Evolutionary conservation across 2,329 filamentous ascomycete genomes (phyloP).

Genomic region (Sarocladium brachiariae): DNA sequence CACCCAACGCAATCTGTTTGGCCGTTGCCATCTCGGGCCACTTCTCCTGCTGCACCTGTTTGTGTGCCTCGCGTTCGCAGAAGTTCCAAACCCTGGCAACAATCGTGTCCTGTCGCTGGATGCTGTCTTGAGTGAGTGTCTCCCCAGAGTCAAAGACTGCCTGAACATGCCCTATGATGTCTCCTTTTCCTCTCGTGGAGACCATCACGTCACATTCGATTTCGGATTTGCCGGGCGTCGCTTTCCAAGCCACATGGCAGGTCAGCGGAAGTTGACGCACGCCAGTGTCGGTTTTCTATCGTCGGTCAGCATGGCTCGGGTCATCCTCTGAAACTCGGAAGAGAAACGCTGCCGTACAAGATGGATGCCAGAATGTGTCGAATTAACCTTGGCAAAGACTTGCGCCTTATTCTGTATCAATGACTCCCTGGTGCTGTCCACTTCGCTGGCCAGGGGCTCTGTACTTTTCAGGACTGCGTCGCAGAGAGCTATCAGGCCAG

Average conservation of each 20-base stretch:
- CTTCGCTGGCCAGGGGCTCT: too few relatives aligned
- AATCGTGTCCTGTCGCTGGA: not conserved
- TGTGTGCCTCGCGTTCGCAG: not conserved
- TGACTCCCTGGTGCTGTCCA: too few relatives aligned
- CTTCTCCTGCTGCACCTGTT: too few relatives aligned
- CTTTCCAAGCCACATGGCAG: not conserved
- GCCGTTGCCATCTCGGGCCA: not conserved
- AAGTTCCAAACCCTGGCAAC: not conserved
- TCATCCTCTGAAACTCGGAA: not conserved
- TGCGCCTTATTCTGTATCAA: too few relatives aligned
- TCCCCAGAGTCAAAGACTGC: not conserved
- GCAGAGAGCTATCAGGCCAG: too few relatives aligned
- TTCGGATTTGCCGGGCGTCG: not conserved
- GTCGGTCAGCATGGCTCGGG: not conserved
- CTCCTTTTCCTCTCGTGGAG: not conserved
- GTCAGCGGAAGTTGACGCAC: not conserved
- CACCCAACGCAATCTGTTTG: slow-evolving; percentile 32
- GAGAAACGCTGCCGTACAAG: not conserved
- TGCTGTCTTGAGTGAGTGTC: not conserved
- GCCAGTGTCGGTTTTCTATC: not conserved
- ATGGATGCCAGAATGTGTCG: not conserved
- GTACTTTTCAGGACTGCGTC: too few relatives aligned
- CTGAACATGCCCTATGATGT: not conserved
- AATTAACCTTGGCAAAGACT: too few relatives aligned
- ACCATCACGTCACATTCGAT: not conserved